These are phyloP conservation scores for Digitaria exilis DNA, from an alignment of 202 grass and related monocot genomes.

Conservation along the genomic window DNA sequence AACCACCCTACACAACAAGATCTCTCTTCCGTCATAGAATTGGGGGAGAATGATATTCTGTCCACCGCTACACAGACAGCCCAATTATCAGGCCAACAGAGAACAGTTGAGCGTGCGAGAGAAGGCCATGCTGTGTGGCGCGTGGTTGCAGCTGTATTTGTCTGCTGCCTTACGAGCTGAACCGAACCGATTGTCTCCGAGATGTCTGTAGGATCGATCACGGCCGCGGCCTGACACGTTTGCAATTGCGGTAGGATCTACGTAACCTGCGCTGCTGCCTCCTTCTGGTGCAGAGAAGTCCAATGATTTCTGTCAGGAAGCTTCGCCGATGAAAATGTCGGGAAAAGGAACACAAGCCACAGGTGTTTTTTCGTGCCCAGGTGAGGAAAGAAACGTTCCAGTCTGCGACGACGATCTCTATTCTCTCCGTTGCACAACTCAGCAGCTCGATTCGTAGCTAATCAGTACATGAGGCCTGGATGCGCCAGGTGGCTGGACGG, in stretches of 20 bases:
- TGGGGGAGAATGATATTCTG: neutral
- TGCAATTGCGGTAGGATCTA: neutral
- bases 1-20: slow-evolving; percentile 29
- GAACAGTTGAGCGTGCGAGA: neutral
- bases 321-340: slow-evolving; percentile 28
- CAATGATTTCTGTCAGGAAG: slow-evolving; percentile 20
- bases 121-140: neutral
- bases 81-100: neutral
- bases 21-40: neutral
- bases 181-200: neutral
- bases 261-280: neutral
- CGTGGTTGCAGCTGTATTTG: neutral
- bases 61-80: slow-evolving; percentile 12
- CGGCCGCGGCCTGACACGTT: slow-evolving; percentile 2
- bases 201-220: neutral
- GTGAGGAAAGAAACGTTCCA: slow-evolving; percentile 47
- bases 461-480: neutral
- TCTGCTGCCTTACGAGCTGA: neutral
- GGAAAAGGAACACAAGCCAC: slow-evolving; percentile 14
- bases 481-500: neutral
- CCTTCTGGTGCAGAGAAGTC: neutral
- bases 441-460: neutral
- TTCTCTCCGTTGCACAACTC: neutral
- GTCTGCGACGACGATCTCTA: neutral
- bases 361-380: slow-evolving; percentile 20